Base-by-base conservation (phyloP, 352 stramenopile species). In the Globisporangium perplexum region DNA sequence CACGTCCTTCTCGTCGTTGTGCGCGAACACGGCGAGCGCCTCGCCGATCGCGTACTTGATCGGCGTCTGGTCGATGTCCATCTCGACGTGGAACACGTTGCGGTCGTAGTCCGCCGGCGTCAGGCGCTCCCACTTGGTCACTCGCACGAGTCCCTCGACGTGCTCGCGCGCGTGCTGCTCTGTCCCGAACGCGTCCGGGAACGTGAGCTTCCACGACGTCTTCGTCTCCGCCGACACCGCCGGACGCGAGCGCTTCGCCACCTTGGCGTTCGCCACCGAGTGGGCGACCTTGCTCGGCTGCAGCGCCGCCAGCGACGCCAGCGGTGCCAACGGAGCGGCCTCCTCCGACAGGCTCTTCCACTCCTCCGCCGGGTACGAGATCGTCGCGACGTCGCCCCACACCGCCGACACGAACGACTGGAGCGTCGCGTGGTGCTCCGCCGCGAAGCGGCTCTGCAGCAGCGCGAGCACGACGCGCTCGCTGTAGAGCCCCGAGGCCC, bases 31-130 rank as follows among this genome's bases (percentile, higher is more conserved):
- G 14, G 78, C 83, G 15, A 95, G 65, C 39, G 85, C 83, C 42
- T 93, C 85, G 51, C 85, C 85, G 52, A 92, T 91, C 46, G 74
- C 70, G 76, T 95, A 95, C 74, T 81, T 77, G 63, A 95, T 86
- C 33, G 63, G 65, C 20, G 75, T 88, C 66, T 83, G 82, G 22
- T 60, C 84, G 48, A 86, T 91, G 68, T 93, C 85, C 71, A 95
- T 90, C 55, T 90, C 81, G 45, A 93, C 53, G 64, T 93, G 85
- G 69, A 92, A 90, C 35, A 95, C 85, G 61, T 95, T 90, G 36
- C 85, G 81, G 57, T 71, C 76, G 70, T 95, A 95, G 59, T 89
- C 79, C 14, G 51, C 55, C 1, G 85, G 85, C 17, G 85, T 95
- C 41, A 95, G 66, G 26, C 85, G 78, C 57, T 88, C 65, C 72